These are phyloP conservation scores for Porodaedalea pini DNA, from an alignment of 1,284 basidiomycete species.

Conservation along the genomic window DNA sequence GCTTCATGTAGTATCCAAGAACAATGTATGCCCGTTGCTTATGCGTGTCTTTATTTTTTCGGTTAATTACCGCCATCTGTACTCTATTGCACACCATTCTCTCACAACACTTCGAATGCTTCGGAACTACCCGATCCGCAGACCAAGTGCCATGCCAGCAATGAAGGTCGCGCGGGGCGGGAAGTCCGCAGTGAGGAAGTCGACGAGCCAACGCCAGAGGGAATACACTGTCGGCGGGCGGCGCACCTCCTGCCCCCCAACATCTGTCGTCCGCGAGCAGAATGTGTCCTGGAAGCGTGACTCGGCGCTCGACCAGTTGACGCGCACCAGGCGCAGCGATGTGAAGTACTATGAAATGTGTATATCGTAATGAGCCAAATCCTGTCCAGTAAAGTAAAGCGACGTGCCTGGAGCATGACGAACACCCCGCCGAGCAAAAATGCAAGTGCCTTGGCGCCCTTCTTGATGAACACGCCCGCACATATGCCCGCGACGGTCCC, in stretches of 20 bases:
- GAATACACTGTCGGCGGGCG: constrained; percentile 60
- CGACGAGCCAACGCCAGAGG: constrained; percentile 68
- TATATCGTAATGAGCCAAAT: constrained; percentile 1
- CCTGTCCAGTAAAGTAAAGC: background rate
- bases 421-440: constrained; percentile 85
- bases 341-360: constrained; percentile 61
- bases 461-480: constrained; percentile 91
- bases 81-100: background rate
- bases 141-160: constrained; percentile 65
- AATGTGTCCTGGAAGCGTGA: constrained; percentile 45
- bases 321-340: constrained; percentile 64
- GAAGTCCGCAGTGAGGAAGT: constrained; percentile 93
- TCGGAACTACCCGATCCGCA: constrained; percentile 51
- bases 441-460: constrained; percentile 81
- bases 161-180: constrained; percentile 78
- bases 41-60: constrained; percentile 10
- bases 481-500: constrained; percentile 87
- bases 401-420: constrained; percentile 77
- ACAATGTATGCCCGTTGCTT: constrained; percentile 13
- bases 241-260: constrained; percentile 48
- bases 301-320: constrained; percentile 72
- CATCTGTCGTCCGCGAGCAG: constrained; percentile 69
- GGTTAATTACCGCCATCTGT: constrained; percentile 8
- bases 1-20: constrained; percentile 18
- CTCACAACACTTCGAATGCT: background rate